Percentiles rank a stretch among this genome's conserved stretches.
These are phyloP conservation scores for Chrysoporthe cubensis DNA, from an alignment of 2,329 filamentous ascomycete species.

Conservation along the genomic window DNA sequence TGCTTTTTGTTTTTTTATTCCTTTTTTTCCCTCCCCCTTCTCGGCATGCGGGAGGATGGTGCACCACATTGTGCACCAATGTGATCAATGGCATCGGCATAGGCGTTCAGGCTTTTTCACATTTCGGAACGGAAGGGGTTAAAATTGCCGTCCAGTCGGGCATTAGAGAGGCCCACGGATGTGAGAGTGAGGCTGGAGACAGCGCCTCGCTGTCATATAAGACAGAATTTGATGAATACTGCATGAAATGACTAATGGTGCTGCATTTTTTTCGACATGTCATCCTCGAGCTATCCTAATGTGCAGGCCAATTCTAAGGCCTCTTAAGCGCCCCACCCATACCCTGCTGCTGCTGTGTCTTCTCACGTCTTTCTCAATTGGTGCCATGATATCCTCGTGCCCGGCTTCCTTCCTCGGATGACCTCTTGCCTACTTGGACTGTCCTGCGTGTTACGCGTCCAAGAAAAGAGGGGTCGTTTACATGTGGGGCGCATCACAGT, in stretches of 20 bases:
- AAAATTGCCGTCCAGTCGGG: neutral
- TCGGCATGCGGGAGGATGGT: neutral
- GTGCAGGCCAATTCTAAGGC: too few species aligned
- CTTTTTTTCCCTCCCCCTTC: neutral
- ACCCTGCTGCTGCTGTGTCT: too few species aligned
- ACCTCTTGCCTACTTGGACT: too few species aligned
- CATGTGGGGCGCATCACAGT: neutral
- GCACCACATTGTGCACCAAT: neutral
- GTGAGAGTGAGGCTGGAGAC: neutral
- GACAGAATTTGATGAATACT: conserved; percentile 3
- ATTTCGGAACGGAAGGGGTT: neutral
- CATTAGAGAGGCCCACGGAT: neutral
- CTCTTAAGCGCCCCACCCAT: too few species aligned
- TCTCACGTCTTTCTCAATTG: too few species aligned
- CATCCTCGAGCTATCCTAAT: too few species aligned
- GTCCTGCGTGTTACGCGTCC: too few species aligned
- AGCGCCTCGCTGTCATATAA: neutral
- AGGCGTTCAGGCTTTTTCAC: conserved; percentile 1
- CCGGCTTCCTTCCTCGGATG: too few species aligned
- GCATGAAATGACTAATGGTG: neutral
- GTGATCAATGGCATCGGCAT: conserved; percentile 1
- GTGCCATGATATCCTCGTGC: too few species aligned
- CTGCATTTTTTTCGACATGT: too few species aligned
- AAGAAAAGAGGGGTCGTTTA: too few species aligned
- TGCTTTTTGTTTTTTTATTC: neutral